Evolutionary conservation across 2,329 filamentous ascomycete genomes (phyloP).

Genomic region (Chalaropsis ovoidea): DNA sequence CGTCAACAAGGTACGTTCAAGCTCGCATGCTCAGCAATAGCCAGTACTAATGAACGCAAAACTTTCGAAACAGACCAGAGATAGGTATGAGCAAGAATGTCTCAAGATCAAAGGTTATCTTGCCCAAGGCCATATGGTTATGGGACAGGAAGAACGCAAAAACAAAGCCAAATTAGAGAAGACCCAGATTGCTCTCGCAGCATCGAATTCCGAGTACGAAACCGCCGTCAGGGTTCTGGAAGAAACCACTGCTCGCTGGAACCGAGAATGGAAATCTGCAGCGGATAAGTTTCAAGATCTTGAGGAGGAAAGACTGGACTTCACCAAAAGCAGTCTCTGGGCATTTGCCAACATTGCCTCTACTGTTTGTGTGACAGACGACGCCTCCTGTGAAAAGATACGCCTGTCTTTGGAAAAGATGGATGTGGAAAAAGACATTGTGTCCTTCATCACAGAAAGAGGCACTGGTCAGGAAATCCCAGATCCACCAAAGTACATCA

Average conservation of each 20-base stretch:
- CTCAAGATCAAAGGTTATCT: conserved; percentile 97
- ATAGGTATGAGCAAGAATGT: conserved; percentile 95
- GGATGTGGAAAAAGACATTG: conserved; percentile 93
- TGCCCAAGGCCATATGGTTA: conserved; percentile 98
- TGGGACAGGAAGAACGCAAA: conserved; percentile 97
- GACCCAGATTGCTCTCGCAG: conserved; percentile 88
- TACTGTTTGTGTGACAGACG: conserved; percentile 94
- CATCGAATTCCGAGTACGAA: conserved; percentile 88
- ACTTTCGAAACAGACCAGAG: conserved; percentile 53
- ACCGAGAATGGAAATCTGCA: conserved; percentile 94
- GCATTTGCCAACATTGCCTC: conserved; percentile 95
- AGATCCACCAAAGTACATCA: conserved; percentile 94
- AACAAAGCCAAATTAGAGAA: conserved; percentile 99
- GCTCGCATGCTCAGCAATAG: neutral
- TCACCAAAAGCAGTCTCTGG: conserved; percentile 96
- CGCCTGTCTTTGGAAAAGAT: conserved; percentile 85
- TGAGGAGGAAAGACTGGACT: conserved; percentile 92
- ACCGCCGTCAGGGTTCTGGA: conserved; percentile 84
- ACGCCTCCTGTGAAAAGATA: conserved; percentile 93
- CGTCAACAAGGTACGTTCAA: conserved; percentile 69
- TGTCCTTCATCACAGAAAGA: conserved; percentile 72
- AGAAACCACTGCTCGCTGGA: conserved; percentile 92
- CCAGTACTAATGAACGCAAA: conserved; percentile 16
- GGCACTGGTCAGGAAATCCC: conserved; percentile 97
- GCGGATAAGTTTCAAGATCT: conserved; percentile 99